Evolutionary conservation across 805 yeast genomes (phyloP), one percentile per base, ranked within the genome.

Genomic region (Ogataea pilisensis): DNA sequence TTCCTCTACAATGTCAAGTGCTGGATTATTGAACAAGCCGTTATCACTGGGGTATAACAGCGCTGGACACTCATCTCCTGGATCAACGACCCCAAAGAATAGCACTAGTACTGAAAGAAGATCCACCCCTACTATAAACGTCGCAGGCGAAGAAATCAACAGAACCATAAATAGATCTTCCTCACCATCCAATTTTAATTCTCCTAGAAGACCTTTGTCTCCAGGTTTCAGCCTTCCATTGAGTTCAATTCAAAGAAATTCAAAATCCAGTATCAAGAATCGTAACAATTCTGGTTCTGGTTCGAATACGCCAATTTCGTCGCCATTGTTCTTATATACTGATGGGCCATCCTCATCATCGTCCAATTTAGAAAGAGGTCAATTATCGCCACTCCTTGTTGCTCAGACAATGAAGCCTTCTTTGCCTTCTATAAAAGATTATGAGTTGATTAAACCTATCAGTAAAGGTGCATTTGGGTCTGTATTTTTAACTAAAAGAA

Each of bases 401-500:
- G 82, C 91, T 1, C 75, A 80, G 9, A 72, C 83, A 2, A 63
- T 66, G 26, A 76, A 78, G 45, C 73, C 85, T 0, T 52, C 67
- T 0, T 65, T 71, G 3, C 93, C 95, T 0, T 80, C 87, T 2
- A 88, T 91, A 24, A 76, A 74, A 44, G 98, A 95, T 60, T 93
- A 89, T 61, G 96, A 88, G 53, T 77, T 93, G 24, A 68, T 93
- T 41, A 88, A 89, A 58, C 96, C 99, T 0, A 88, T 93, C 38
- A 87, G 96, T 55, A 86, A 88, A 56, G 99, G 99, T 31, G 99
- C 99, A 0, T 93, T 90, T 70, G 99, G 99, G 0, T 84, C 95
- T 28, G 99, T 93, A 2, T 93, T 81, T 61, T 69, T 93, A 8
- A 90, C 96, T 0, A 79, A 82, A 49, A 75, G 93, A 54, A 82